A percentile compares a stretch with the other conserved stretches of the same genome.
Conservation (phyloP, 192 early-diverging fungal species). For the Diversispora eburnea region DNA sequence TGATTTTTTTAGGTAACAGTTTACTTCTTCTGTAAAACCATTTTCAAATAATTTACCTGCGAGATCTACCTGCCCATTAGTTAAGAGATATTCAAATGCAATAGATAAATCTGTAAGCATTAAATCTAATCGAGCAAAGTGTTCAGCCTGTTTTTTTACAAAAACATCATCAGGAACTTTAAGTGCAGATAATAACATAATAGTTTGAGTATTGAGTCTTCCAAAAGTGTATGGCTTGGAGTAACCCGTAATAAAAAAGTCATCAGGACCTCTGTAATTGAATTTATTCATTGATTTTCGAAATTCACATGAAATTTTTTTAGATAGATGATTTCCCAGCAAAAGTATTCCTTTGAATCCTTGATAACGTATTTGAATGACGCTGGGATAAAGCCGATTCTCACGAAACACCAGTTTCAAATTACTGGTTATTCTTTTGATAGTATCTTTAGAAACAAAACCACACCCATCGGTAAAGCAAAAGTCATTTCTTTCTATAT, state of each 20-base stretch:
- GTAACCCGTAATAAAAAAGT: background rate
- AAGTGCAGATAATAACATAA: conserved; percentile 52
- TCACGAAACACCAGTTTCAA: background rate
- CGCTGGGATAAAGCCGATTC: background rate
- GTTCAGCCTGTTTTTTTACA: conserved; percentile 40
- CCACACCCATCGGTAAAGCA: background rate
- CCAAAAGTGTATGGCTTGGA: background rate
- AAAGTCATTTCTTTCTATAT: background rate
- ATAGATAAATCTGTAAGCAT: conserved; percentile 35
- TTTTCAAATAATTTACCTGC: conserved; percentile 39
- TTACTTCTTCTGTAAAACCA: conserved; percentile 42
- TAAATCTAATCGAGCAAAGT: conserved; percentile 36
- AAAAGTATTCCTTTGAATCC: conserved; percentile 8
- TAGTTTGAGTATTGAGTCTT: conserved; percentile 59
- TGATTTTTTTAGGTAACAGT: conserved; percentile 38
- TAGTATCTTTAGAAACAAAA: background rate
- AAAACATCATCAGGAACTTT: conserved; percentile 57
- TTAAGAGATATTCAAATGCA: conserved; percentile 37
- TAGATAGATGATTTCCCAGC: background rate
- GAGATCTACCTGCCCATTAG: conserved; percentile 42
- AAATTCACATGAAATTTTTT: background rate
- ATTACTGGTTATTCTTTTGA: background rate
- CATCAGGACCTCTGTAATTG: background rate
- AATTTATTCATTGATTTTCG: conserved; percentile 4
- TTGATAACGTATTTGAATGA: conserved; percentile 7